Percentiles rank a stretch among this genome's conserved stretches.
phyloP scores from a whole-genome alignment of 2,329 filamentous ascomycete genomes.

The Cephalotrichum gorgonifer region DNA sequence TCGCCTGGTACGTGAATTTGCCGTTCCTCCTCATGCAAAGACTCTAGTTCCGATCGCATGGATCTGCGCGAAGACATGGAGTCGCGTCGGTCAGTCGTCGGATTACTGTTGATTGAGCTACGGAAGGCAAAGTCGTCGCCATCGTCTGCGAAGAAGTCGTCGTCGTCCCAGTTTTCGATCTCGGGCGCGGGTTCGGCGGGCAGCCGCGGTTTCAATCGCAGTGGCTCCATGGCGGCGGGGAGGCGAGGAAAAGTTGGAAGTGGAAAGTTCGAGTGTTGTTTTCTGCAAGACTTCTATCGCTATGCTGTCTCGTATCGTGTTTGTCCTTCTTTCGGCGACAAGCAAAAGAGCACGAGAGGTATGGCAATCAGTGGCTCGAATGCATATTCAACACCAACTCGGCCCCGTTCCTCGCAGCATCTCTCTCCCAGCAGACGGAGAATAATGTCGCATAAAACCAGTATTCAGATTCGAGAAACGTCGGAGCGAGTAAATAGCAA shows the following conservation, averaged over 20 bases:
- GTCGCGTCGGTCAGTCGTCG: constrained; percentile 48
- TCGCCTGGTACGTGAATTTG: constrained; percentile 77
- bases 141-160: constrained; percentile 57
- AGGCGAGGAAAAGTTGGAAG: background rate
- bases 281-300: background rate
- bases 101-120: constrained; percentile 34
- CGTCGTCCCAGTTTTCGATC: constrained; percentile 73
- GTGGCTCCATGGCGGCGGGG: constrained; percentile 37
- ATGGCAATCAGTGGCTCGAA: constrained; percentile 8
- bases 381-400: constrained; percentile 13
- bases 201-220: constrained; percentile 41
- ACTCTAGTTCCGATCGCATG: constrained; percentile 73
- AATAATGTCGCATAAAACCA: background rate
- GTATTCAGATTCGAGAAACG: background rate
- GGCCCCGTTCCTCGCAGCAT: constrained; percentile 10
- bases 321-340: background rate
- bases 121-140: constrained; percentile 53
- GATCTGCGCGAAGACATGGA: constrained; percentile 76
- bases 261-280: background rate
- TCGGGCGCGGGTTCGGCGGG: constrained; percentile 40
- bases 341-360: background rate
- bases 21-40: constrained; percentile 68
- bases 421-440: constrained; percentile 4
- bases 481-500: background rate
- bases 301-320: background rate